Evolutionary conservation across 352 stramenopile genomes (phyloP), one percentile per base, ranked within the genome.

Genomic region (Phytophthora sansomeana): DNA sequence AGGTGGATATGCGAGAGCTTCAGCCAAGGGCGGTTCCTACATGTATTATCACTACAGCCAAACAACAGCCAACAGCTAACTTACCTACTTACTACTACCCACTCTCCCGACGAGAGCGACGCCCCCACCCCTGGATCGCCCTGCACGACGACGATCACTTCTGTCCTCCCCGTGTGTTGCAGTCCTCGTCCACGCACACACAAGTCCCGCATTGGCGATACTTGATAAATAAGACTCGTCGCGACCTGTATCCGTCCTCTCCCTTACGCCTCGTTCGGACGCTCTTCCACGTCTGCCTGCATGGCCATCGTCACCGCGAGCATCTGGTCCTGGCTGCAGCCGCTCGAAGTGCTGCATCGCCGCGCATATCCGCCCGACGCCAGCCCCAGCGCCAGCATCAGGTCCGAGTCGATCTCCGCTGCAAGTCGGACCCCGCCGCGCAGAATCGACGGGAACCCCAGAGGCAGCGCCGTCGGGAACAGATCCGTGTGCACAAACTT

Each of bases 281-380:
- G 65, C 24, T 80, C 74, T 49, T 76, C 72, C 35, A 75, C 65
- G 28, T 91, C 80, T 4, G 72, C 74, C 46, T 91, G 67, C 67
- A 89, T 82, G 0, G 80, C 76, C 43, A 89, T 75, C 47, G 78
- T 73, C 69, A 80, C 75, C 6, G 80, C 76, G 11, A 87, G 49
- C 57, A 83, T 66, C 32, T 89, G 72, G 41, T 88, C 80, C 8
- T 68, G n/a, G 77, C 7, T 76, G 73, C 29, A 87, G 60, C 54
- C 89, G 80, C 39, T 89, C 78, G 61, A 78, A 90, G 53, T 83
- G 70, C 38, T 82, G 78, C 66, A 89, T 73, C n/a, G 83, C 83
- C 11, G 76, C 83, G 58, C 85, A 81, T 56, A 42, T 91, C 83
- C 76, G 6, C 77, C 83, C 1, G 80, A 85, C 44, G 80, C 75